phyloP scores from a whole-genome alignment of 805 yeast species.

The Huiozyma naganishii region DNA sequence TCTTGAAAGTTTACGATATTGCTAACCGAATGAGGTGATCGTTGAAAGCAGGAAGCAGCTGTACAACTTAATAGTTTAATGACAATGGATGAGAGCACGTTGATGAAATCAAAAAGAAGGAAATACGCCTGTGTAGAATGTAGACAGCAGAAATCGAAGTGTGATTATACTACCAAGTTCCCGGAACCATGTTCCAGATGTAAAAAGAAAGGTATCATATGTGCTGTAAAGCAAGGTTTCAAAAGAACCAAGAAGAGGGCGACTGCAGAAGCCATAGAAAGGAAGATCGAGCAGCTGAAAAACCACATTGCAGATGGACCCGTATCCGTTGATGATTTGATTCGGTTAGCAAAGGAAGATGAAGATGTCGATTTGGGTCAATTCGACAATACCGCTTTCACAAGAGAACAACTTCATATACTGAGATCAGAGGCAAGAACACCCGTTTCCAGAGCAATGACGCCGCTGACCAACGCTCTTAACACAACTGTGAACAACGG shows the following conservation, averaged over 20 bases:
- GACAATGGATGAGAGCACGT: too few relatives aligned
- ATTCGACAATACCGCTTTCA: neutral
- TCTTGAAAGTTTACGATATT: too few relatives aligned
- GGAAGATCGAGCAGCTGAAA: neutral
- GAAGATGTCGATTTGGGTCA: neutral
- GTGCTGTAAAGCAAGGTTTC: conserved; percentile 71
- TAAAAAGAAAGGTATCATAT: conserved; percentile 50
- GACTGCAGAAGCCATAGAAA: conserved; percentile 20
- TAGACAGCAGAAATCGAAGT: conserved; percentile 85
- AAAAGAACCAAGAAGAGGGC: conserved; percentile 85
- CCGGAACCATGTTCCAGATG: conserved; percentile 82
- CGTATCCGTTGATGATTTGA: neutral
- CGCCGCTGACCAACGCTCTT: neutral
- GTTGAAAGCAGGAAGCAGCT: too few relatives aligned
- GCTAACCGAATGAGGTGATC: too few relatives aligned
- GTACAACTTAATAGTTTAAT: too few relatives aligned
- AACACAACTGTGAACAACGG: conserved; percentile 16
- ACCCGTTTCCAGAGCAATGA: neutral
- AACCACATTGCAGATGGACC: neutral
- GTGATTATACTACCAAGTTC: conserved; percentile 66
- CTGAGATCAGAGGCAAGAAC: conserved; percentile 1
- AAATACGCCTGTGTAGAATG: conserved; percentile 86
- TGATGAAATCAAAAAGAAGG: conserved; percentile 4
- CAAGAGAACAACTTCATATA: conserved; percentile 2
- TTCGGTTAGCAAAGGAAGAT: neutral